Evolutionary conservation across 306 rosid species (phyloP).

Genomic region (Leucaena leucocephala): DNA sequence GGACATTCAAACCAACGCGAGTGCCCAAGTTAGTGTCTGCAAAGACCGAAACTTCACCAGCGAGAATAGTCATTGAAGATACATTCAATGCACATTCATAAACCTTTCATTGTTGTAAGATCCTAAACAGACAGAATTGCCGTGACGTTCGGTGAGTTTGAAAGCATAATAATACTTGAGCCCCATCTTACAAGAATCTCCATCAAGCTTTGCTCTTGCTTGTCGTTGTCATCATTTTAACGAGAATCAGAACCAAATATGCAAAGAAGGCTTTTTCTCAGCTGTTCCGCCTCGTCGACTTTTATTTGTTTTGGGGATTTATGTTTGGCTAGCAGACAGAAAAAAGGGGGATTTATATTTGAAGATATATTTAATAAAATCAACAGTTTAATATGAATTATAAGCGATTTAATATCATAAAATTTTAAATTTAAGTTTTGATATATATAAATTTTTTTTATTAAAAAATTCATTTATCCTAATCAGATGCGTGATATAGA

Average conservation of each 20-base stretch:
- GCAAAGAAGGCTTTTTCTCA: background rate
- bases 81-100: background rate
- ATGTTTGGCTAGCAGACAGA: no score
- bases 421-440: no score
- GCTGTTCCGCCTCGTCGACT: background rate
- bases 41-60: slow-evolving; percentile 59
- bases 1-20: slow-evolving; percentile 60
- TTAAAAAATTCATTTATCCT: no score
- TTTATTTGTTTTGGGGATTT: no score
- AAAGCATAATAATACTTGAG: background rate
- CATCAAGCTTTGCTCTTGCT: background rate
- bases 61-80: slow-evolving; percentile 12
- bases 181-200: background rate
- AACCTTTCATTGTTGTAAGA: background rate
- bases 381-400: no score
- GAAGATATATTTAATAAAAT: no score
- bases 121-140: background rate
- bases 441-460: no score
- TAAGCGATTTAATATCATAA: no score
- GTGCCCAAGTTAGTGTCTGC: slow-evolving; percentile 74
- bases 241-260: background rate
- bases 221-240: background rate
- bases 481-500: no score
- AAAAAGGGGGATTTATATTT: no score
- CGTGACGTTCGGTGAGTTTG: background rate